Base-by-base conservation (phyloP, 768 basidiomycete species). In the Chalciporus chontae region DNA sequence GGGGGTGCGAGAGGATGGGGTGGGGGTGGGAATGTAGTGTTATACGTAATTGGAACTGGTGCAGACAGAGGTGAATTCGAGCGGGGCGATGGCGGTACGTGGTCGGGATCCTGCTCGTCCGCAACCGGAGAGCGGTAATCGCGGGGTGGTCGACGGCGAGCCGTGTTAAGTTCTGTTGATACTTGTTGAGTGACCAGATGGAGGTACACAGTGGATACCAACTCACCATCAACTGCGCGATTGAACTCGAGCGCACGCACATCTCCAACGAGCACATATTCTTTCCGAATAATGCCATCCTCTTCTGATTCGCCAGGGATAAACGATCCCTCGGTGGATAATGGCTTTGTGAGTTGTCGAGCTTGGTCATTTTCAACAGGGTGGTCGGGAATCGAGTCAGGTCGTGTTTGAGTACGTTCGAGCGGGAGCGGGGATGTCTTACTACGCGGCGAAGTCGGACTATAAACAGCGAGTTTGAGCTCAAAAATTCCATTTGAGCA, bases 261-360 rank as follows among this genome's bases (percentile, higher is more conserved):
- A 66, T 99, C 93, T 38, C 87, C 94, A 1, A 98, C 90, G 1
- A 99, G 79, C 0, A 98, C 95, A 59, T 99, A 99, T 61, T 98
- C 95, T 54, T 83, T 78, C 45, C 86, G 77, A 43, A 91, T 74
- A 43, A 84, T 72, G 0, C 87, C 87, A 61, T 90, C 88, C 62
- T 91, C 88, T 60, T 90, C 89, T 0, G 84, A 87, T 65, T 91
- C 88, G 3, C 89, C 89, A 10, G 88, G 88, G 45, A 90, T 90
- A 49, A 79, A 66, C 0, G 87, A 89, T 2, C 77, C 81, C 34
- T 80, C 77, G 36, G 83, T 80, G 0, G 81, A 71, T 3, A 78
- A 56, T 5, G 63, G 61, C 27, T 61, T 71, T 0, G 41, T 51
- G 18, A 26, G 17, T 2, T 45, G 38, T 32, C 57, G 54, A 26